phyloP scores from a whole-genome alignment of 257 asterid genomes.

The Plantago major region DNA sequence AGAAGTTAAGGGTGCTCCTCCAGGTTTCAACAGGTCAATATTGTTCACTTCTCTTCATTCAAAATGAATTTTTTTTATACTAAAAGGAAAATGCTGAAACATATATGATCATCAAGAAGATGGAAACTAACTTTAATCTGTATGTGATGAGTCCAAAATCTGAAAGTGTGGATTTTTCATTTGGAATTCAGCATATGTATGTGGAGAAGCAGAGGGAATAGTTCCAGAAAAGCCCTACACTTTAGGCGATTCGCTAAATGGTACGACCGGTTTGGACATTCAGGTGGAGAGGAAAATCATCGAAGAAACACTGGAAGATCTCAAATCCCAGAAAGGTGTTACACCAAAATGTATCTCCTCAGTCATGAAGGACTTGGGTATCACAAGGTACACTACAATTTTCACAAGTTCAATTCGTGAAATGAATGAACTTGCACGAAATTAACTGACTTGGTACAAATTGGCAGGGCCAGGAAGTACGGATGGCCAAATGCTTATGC shows the following conservation, averaged over 20 bases:
- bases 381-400: conserved; percentile 25
- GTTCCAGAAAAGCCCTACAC: conserved; percentile 29
- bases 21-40: conserved; percentile 84
- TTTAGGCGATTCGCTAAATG: conserved; percentile 33
- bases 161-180: neutral
- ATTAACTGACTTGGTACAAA: neutral
- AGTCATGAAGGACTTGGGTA: conserved; percentile 34
- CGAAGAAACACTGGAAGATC: conserved; percentile 14
- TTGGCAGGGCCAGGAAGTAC: conserved; percentile 41
- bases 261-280: conserved; percentile 29
- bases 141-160: neutral
- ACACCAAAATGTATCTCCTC: conserved; percentile 18
- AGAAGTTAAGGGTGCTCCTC: conserved; percentile 40
- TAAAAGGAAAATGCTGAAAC: no score
- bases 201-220: conserved; percentile 44
- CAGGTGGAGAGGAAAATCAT: conserved; percentile 21
- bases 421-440: no score
- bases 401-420: no score
- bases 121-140: no score
- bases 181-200: conserved; percentile 31
- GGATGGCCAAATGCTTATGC: conserved; percentile 66
- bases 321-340: conserved; percentile 16
- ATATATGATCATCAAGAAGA: no score
- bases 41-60: no score
- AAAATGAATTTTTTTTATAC: no score